Conservation (phyloP, 495 filamentous ascomycete species). For the Hyaloscypha bicolor region DNA sequence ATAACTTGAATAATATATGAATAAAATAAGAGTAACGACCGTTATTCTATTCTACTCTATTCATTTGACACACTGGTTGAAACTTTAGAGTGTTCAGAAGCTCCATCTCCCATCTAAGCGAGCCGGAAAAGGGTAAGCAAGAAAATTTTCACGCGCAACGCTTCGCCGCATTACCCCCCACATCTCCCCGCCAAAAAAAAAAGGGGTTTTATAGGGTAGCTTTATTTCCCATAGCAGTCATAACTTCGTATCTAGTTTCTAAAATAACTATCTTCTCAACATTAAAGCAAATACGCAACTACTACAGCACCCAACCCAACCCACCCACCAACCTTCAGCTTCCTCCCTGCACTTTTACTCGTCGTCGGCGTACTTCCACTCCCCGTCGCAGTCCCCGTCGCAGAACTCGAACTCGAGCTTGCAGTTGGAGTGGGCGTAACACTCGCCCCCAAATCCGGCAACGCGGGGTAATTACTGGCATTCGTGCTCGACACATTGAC, state of each 20-base stretch:
- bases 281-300: neutral
- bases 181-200: too few relatives aligned
- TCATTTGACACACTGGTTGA: too few relatives aligned
- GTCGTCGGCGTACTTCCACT: neutral
- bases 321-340: neutral
- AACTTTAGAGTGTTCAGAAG: too few relatives aligned
- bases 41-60: too few relatives aligned
- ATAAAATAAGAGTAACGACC: too few relatives aligned
- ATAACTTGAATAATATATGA: too few relatives aligned
- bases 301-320: neutral
- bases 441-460: constrained; percentile 20
- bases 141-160: too few relatives aligned
- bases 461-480: neutral
- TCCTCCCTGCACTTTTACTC: neutral
- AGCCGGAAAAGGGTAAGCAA: too few relatives aligned
- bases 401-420: neutral
- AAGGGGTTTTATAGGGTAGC: too few relatives aligned
- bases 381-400: neutral
- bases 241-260: neutral
- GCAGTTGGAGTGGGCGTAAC: constrained; percentile 21
- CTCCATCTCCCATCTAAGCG: too few relatives aligned
- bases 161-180: too few relatives aligned
- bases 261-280: neutral
- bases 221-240: neutral
- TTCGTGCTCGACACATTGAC: constrained; percentile 23